These are phyloP conservation scores for Yamadazyma epiphylla DNA, from an alignment of 1,139 yeast genomes.

Conservation along the genomic window DNA sequence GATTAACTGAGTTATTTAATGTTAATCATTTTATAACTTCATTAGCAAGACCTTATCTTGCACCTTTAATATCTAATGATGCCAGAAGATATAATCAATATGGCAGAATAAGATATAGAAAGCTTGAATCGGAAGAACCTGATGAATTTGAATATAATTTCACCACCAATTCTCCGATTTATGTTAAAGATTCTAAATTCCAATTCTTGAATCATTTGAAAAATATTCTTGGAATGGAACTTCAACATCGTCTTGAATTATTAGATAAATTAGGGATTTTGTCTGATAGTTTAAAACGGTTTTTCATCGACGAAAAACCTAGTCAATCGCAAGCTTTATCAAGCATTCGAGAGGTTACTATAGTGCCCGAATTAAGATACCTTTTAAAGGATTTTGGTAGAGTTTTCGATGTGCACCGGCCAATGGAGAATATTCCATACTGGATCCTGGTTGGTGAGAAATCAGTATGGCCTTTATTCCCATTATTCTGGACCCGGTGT, in stretches of 20 bases:
- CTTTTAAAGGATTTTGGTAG: conserved; percentile 65
- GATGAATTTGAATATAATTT: conserved; percentile 12
- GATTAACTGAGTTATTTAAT: conserved; percentile 87
- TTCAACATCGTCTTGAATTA: conserved; percentile 80
- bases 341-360: conserved; percentile 66
- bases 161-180: conserved; percentile 6
- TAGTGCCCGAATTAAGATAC: conserved; percentile 82
- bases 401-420: conserved; percentile 70
- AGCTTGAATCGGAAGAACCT: conserved; percentile 7
- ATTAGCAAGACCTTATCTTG: conserved; percentile 87
- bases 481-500: conserved; percentile 83
- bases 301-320: conserved; percentile 88
- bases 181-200: conserved; percentile 27
- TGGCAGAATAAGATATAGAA: conserved; percentile 28
- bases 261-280: conserved; percentile 76
- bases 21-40: conserved; percentile 91
- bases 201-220: conserved; percentile 33
- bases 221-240: conserved; percentile 50
- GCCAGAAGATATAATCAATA: conserved; percentile 56
- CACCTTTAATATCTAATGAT: conserved; percentile 83
- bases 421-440: conserved; percentile 71
- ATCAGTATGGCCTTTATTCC: conserved; percentile 90
- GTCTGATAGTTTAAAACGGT: conserved; percentile 65
- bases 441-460: conserved; percentile 91
- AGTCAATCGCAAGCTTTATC: conserved; percentile 55